Base-by-base conservation (phyloP, 2,329 filamentous ascomycete species). In the Cladorrhinum sp. region DNA sequence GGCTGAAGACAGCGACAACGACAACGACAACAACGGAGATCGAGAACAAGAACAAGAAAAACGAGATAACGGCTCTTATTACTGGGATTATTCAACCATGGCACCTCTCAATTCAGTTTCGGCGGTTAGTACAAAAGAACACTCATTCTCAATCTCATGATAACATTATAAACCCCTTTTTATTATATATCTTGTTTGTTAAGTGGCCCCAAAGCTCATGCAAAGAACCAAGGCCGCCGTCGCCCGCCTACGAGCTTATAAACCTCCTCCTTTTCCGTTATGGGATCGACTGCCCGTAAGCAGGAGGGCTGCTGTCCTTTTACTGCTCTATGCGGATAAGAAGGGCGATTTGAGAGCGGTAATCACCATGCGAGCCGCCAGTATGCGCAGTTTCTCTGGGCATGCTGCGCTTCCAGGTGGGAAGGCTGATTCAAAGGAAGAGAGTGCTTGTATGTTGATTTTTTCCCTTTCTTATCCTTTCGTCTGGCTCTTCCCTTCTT, bases 381-480 rank as follows among this genome's bases (percentile, higher is more conserved):
- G 78, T 48, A 73, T 89, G 66, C 78, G 86, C 60, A 88, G 79
- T 69, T 89, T 87, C 76, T 91, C 90, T n/a, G 92, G 92, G 23
- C 92, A 96, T 70, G 92, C 91, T 22, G 92, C 92, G 32, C 85
- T 96, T 57, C 92, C 92, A 0, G 92, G 92, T 56, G 93, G 91
- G 66, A 90, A 86, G 76, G 87, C 81, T 50, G 85, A 88, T 66
- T 77, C 73, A 2, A 64, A 77, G 2, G 74, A 79, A 25, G 85
- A 88, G 68, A 84, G 83, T n/a, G 81, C 85, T 9, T 87, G 84
- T 85, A 79, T 68, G 79, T 20, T 9, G 10, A 24, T 22, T 32
- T 27, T 52, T 8, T 25, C 51, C 29, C 38, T 24, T 27, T 6
- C 10, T 18, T 8, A 20, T 24, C 13, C 16, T 45, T 13, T 12